A percentile compares a stretch with the other conserved stretches of the same genome.
phyloP scores from a whole-genome alignment of 257 asterid genomes.

The Salvia splendens region DNA sequence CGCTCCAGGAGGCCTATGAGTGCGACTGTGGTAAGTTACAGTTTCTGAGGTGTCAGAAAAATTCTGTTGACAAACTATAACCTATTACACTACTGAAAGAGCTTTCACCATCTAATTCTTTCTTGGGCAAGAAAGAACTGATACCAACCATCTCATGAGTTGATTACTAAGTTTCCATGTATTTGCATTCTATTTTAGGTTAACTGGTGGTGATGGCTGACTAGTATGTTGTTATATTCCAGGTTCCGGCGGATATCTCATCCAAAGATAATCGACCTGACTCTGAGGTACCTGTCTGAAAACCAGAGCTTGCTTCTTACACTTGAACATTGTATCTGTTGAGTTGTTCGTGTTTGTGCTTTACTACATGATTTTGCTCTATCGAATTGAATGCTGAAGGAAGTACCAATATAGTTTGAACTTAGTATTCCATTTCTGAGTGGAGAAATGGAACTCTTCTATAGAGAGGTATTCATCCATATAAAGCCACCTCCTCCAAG shows the following conservation, averaged over 20 bases:
- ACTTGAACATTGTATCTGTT: background rate
- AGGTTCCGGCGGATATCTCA: constrained; percentile 85
- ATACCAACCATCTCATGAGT: background rate
- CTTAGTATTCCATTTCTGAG: background rate
- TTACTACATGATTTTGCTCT: background rate
- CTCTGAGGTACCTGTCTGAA: constrained; percentile 50
- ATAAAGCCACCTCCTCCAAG: no score
- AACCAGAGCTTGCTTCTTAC: background rate
- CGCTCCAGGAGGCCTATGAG: constrained; percentile 84
- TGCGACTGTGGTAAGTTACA: constrained; percentile 61
- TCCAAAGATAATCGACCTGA: constrained; percentile 55
- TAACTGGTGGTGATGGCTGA: constrained; percentile 26
- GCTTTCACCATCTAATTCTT: background rate
- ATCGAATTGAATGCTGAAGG: background rate
- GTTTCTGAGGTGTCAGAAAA: background rate
- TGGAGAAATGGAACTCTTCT: background rate
- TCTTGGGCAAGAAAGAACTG: background rate
- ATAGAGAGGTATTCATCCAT: background rate
- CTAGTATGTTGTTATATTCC: constrained; percentile 30
- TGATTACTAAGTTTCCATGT: background rate
- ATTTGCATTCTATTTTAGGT: background rate
- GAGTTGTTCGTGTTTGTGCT: background rate
- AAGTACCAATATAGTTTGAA: background rate
- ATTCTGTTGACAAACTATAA: background rate
- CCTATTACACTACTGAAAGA: background rate